Evolutionary conservation across 2,329 filamentous ascomycete genomes (phyloP).

Genomic region (Cladosporium sp.): DNA sequence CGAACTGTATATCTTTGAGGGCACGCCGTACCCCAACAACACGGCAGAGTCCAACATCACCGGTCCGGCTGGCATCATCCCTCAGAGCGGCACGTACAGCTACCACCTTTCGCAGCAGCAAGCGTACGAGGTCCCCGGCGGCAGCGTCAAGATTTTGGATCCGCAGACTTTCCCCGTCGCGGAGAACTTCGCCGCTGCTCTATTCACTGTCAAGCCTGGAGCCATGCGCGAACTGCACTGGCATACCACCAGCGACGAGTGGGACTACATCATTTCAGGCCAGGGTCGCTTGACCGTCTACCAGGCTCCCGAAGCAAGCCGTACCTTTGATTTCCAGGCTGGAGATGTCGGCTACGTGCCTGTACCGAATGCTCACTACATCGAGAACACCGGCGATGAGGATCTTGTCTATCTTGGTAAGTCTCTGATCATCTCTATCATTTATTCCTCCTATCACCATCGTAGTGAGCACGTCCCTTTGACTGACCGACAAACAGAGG

Average conservation of each 20-base stretch:
- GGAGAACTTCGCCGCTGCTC: conserved; percentile 50
- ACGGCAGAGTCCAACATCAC: conserved; percentile 40
- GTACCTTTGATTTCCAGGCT: conserved; percentile 57
- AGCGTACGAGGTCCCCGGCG: conserved; percentile 51
- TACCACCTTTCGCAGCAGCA: conserved; percentile 46
- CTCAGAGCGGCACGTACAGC: conserved; percentile 31
- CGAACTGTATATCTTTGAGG: conserved; percentile 40
- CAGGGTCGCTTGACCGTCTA: conserved; percentile 55
- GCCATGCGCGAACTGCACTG: conserved; percentile 63
- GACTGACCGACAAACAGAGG: too few species aligned
- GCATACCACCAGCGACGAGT: conserved; percentile 59
- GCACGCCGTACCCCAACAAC: conserved; percentile 31
- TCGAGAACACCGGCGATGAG: conserved; percentile 58
- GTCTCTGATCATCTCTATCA: background rate
- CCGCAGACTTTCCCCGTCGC: conserved; percentile 55
- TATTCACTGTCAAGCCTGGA: conserved; percentile 58
- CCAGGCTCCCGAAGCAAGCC: conserved; percentile 45
- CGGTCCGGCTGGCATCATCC: conserved; percentile 27
- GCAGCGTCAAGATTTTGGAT: conserved; percentile 56
- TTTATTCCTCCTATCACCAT: too few species aligned
- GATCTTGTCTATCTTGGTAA: conserved; percentile 51
- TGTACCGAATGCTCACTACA: conserved; percentile 52
- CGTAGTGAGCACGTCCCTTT: too few species aligned
- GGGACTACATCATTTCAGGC: conserved; percentile 57
- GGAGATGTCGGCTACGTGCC: conserved; percentile 60